Evolutionary conservation across 345 rosid genomes (phyloP).

Genomic region (Citrus inodora): DNA sequence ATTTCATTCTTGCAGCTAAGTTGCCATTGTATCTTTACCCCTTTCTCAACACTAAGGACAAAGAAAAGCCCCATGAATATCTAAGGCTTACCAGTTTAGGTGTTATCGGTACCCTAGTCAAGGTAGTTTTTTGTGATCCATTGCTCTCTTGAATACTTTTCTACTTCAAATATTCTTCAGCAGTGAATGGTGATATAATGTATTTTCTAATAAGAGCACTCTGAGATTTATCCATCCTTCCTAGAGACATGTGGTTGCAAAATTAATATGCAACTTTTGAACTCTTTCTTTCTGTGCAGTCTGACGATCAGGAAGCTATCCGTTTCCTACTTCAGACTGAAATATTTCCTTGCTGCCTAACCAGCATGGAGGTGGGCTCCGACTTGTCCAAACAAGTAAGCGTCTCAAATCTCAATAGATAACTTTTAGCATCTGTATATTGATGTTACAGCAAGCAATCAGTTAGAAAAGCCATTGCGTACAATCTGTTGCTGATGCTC

Average conservation of each 20-base stretch:
- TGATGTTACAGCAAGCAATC: background rate
- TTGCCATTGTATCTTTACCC: slow-evolving; percentile 47
- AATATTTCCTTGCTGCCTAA: slow-evolving; percentile 45
- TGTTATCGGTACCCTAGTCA: slow-evolving; percentile 55
- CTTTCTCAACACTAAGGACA: slow-evolving; percentile 32
- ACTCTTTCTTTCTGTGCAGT: slow-evolving; percentile 29
- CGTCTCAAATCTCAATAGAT: background rate
- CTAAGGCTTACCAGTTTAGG: slow-evolving; percentile 58
- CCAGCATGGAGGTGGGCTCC: slow-evolving; percentile 45
- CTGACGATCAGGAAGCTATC: slow-evolving; percentile 36
- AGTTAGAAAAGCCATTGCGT: background rate
- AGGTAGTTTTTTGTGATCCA: slow-evolving; percentile 31
- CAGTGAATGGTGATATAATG: background rate
- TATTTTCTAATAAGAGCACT: background rate
- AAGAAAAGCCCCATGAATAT: slow-evolving; percentile 39
- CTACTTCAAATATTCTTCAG: background rate
- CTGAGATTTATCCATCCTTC: background rate
- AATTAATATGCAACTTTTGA: background rate
- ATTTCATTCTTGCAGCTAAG: slow-evolving; percentile 36
- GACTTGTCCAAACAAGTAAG: slow-evolving; percentile 51
- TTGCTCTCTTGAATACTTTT: background rate
- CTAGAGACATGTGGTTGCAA: background rate
- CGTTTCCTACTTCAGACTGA: slow-evolving; percentile 35
- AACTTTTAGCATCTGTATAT: background rate
- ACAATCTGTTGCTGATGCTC: background rate